Evolutionary conservation across 139 green algal genomes (phyloP).

Genomic region (Chlorella sp.): DNA sequence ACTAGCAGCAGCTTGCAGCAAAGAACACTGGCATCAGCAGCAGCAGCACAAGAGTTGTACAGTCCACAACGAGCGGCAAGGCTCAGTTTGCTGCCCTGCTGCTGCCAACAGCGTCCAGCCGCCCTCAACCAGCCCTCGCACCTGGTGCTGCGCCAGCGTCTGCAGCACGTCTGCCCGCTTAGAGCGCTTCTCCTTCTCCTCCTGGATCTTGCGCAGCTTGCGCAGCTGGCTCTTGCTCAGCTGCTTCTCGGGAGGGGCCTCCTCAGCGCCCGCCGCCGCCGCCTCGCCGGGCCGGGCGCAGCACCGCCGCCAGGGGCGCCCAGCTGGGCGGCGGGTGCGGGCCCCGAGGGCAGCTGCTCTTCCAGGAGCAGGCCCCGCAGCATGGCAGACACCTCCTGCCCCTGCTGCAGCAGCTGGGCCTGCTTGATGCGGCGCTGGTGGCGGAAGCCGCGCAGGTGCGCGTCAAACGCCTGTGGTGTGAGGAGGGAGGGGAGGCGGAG

Average conservation of each 20-base stretch:
- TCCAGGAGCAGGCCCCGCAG: constrained; percentile 27
- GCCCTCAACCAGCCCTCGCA: no score
- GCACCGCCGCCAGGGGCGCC: no score
- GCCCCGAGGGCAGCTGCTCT: neutral
- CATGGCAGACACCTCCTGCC: constrained; percentile 21
- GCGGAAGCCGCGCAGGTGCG: constrained; percentile 28
- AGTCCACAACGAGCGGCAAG: no score
- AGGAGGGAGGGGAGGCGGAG: neutral
- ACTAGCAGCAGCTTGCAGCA: no score
- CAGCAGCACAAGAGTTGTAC: no score
- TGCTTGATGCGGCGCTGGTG: constrained; percentile 36
- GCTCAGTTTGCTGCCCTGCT: no score
- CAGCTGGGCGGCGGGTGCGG: neutral
- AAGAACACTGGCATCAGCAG: no score
- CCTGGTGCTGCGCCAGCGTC: constrained; percentile 41
- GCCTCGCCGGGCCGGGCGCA: neutral
- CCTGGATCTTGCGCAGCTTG: constrained; percentile 75
- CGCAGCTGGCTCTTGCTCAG: constrained; percentile 73
- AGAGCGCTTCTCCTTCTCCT: constrained; percentile 64
- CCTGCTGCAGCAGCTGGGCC: constrained; percentile 35
- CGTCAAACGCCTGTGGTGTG: constrained; percentile 19
- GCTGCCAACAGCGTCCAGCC: no score
- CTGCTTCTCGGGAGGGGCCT: constrained; percentile 2
- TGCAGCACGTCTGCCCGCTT: constrained; percentile 40
- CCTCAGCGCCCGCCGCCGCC: neutral